phyloP scores from a whole-genome alignment of 208 protist species.

The Trypanosomatidae sp. region DNA sequence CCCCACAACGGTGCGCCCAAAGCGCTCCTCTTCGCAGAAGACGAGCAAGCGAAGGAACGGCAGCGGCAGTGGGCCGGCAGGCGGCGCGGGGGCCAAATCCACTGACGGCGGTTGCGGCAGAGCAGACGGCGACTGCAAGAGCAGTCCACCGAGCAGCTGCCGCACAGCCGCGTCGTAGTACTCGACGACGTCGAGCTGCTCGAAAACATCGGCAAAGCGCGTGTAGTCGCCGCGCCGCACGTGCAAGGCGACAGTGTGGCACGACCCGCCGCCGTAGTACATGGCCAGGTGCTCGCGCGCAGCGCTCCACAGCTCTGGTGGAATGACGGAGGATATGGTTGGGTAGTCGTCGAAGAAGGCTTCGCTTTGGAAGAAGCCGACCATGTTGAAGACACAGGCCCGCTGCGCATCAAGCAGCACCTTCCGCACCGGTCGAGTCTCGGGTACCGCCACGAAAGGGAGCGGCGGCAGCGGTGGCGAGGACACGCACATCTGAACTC shows the following conservation, averaged over 20 bases:
- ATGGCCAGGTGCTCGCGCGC: slow-evolving; percentile 33
- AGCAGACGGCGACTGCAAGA: slow-evolving; percentile 22
- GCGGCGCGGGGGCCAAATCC: slow-evolving; percentile 16
- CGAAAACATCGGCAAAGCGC: slow-evolving; percentile 67
- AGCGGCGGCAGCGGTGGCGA: background rate
- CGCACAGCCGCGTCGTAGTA: slow-evolving; percentile 78
- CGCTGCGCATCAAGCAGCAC: slow-evolving; percentile 18
- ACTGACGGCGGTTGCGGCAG: background rate
- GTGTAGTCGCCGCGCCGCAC: slow-evolving; percentile 84
- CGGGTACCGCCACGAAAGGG: slow-evolving; percentile 48
- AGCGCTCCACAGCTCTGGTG: slow-evolving; percentile 23
- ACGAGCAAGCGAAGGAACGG: slow-evolving; percentile 47
- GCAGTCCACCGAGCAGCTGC: slow-evolving; percentile 54
- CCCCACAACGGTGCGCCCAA: slow-evolving; percentile 47
- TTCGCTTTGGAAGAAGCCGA: slow-evolving; percentile 87
- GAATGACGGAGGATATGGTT: slow-evolving; percentile 36
- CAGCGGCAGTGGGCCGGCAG: background rate
- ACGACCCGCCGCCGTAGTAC: slow-evolving; percentile 33
- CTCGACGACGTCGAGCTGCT: slow-evolving; percentile 47
- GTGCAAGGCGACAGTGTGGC: slow-evolving; percentile 65
- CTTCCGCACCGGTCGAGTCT: slow-evolving; percentile 45
- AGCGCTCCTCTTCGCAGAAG: slow-evolving; percentile 73
- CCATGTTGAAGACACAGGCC: slow-evolving; percentile 55
- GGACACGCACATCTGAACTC: slow-evolving; percentile 24
- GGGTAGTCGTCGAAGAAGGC: slow-evolving; percentile 64